Percentiles rank a stretch among this genome's conserved stretches.
phyloP scores from a whole-genome alignment of 2,329 filamentous ascomycete genomes.

The Pleomassaria siparia region DNA sequence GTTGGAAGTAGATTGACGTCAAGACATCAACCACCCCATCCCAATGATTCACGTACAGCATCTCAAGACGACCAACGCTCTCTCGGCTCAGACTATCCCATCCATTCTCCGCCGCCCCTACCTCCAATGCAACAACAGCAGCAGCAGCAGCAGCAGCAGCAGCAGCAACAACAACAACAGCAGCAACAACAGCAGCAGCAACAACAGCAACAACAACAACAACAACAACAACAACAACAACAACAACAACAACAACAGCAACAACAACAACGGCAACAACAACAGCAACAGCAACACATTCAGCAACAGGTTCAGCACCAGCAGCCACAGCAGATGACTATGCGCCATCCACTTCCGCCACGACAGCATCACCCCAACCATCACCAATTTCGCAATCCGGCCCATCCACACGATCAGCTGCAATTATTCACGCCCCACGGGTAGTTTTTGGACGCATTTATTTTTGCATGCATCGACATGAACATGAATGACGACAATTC shows the following conservation, averaged over 20 bases:
- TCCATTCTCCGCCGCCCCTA: constrained; percentile 4
- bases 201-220: constrained; percentile 15
- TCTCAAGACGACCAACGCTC: constrained; percentile 27
- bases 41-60: constrained; percentile 17
- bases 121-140: background rate
- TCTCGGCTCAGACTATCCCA: constrained; percentile 25
- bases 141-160: background rate
- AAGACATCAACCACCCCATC: constrained; percentile 25
- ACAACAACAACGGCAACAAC: constrained; percentile 15
- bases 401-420: constrained; percentile 24
- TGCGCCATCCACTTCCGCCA: constrained; percentile 10
- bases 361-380: constrained; percentile 17
- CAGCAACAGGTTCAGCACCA: background rate
- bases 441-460: constrained; percentile 1
- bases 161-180: background rate
- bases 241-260: background rate
- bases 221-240: constrained; percentile 1
- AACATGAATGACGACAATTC: no score
- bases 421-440: constrained; percentile 18
- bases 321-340: constrained; percentile 1
- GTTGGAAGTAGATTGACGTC: constrained; percentile 32
- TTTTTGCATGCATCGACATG: background rate
- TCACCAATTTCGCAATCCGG: constrained; percentile 18
- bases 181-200: constrained; percentile 11
- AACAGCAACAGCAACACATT: background rate